Evolutionary conservation across 2,329 filamentous ascomycete species (phyloP), one percentile per base, ranked within the genome.

Genomic region (Colletotrichum destructivum): DNA sequence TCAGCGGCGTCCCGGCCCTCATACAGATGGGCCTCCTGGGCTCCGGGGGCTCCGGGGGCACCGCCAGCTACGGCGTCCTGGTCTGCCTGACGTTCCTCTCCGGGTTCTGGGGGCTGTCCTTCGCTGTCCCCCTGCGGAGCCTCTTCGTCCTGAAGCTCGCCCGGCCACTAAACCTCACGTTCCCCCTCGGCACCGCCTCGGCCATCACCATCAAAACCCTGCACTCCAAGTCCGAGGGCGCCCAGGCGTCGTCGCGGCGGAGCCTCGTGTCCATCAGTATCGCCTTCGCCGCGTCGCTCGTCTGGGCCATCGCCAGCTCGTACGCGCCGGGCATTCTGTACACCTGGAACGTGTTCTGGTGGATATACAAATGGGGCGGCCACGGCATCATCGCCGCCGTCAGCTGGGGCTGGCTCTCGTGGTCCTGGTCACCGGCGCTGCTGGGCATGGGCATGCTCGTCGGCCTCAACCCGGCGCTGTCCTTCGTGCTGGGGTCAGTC

Each of bases 361-460:
- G 49, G 47, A 42, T 63, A n/a, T 62, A 13, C 31, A 62, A 54
- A 42, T 62, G 60, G 60, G 46, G 60, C n/a, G 46, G 46, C 31
- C 12, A 18, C 21, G 7, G 6, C 23, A 21, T 44, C 35, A 23
- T 63, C 7, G 4, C 31, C 35, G 61, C 49, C 21, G 49, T 44
- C 8, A 63, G 26, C 21, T 63, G 49, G 61, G 61, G 49, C 44
- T 47, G 61, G n/a, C 55, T 16, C 21, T 47, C 2, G 38, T 16
- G 35, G 26, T 26, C 26, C 26, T 54, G 47, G 47, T 55, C 49
- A 0, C 61, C 61, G 16, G 35, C 49, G 4, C 13, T 54, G 18
- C 21, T 63, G 4, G 61, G 61, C 35, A 55, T 18, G 16, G 61
- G 61, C 3, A 8, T 31, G 35, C 31, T 63, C 21, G 52, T 63